Evolutionary conservation across 164 flowering plant genomes (phyloP), one percentile per base, ranked within the genome.

Genomic region (Santalum album): DNA sequence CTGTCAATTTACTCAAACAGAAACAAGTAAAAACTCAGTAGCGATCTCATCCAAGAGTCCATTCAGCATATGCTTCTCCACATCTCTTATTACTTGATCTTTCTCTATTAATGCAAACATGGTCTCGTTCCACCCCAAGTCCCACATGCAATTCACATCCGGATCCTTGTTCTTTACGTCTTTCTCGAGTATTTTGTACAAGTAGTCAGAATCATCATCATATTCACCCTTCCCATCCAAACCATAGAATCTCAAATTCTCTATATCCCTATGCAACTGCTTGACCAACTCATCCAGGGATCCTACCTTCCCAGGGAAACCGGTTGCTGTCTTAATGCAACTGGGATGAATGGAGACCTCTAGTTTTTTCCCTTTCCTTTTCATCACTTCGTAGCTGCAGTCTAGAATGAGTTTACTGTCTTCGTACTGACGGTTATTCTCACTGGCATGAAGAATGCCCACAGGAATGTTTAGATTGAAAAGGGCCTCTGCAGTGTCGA

Each of bases 401-500:
- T 87, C 95, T 64, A 81, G 29, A 48, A 67, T 25, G 25, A 78
- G 69, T 61, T 78, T 84, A 53, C 64, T 64, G 1, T 69, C 75
- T 47, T 71, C 66, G 16, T 72, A 72, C 53, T 62, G 70, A 34
- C 27, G 25, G 25, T 50, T 54, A 6, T 68, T 55, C 40, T 65
- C 69, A 38, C 66, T 58, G 20, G 62, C 66, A 39, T 74, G 64
- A 32, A 82, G 83, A 61, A 82, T 65, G 44, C 60, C 66, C 7
- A 69, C 42, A 3, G 95, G 92, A 60, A 84, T 79, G 53, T 77
- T 78, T 46, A 87, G 80, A 53, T 70, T 72, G 85, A 84, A 88
- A 50, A 87, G 82, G 29, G 96, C 92, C 63, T 82, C 92, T 40
- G 96, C 90, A 26, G 96, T 78, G 67, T 77, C 77, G n/a, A 88